A percentile compares a stretch with the other conserved stretches of the same genome.
Conservation (phyloP, 2,329 filamentous ascomycete species). For the Calonectria pseudoreteaudii region DNA sequence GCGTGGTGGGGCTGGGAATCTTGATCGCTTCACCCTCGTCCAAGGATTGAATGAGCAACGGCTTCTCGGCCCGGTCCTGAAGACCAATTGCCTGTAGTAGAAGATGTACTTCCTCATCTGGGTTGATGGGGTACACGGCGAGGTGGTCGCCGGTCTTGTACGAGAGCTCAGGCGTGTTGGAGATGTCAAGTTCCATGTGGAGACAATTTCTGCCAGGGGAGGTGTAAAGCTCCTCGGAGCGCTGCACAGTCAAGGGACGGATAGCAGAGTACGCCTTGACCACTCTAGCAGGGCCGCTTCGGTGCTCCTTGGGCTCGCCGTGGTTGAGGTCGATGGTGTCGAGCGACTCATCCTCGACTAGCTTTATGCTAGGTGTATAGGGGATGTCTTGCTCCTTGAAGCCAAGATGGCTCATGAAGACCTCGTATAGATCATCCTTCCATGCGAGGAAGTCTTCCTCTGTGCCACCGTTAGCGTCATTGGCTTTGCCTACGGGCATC, state of each 20-base stretch:
- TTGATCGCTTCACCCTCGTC: slow-evolving; percentile 32
- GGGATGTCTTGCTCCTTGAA: slow-evolving; percentile 37
- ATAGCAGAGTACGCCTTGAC: slow-evolving; percentile 39
- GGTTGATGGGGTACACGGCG: slow-evolving; percentile 54
- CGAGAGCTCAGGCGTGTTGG: slow-evolving; percentile 39
- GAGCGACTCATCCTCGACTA: slow-evolving; percentile 39
- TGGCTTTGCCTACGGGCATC: slow-evolving; percentile 44
- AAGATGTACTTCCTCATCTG: slow-evolving; percentile 47
- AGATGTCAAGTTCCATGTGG: slow-evolving; percentile 53
- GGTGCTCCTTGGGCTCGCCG: slow-evolving; percentile 35
- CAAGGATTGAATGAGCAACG: slow-evolving; percentile 39
- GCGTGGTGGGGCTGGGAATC: slow-evolving; percentile 54
- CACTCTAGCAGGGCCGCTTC: slow-evolving; percentile 33
- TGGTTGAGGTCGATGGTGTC: slow-evolving; percentile 38
- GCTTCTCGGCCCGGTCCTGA: slow-evolving; percentile 32
- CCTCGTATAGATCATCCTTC: slow-evolving; percentile 46
- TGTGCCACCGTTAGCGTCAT: slow-evolving; percentile 47
- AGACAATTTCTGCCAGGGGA: slow-evolving; percentile 44
- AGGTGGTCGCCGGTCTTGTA: slow-evolving; percentile 57
- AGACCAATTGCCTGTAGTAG: slow-evolving; percentile 46
- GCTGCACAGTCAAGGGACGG: slow-evolving; percentile 26
- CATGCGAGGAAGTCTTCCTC: slow-evolving; percentile 53
- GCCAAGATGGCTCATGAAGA: slow-evolving; percentile 33
- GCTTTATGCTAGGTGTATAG: slow-evolving; percentile 34
- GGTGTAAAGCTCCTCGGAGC: slow-evolving; percentile 33